Evolutionary conservation across 257 asterid genomes (phyloP).

Genomic region (Petunia axillaris): DNA sequence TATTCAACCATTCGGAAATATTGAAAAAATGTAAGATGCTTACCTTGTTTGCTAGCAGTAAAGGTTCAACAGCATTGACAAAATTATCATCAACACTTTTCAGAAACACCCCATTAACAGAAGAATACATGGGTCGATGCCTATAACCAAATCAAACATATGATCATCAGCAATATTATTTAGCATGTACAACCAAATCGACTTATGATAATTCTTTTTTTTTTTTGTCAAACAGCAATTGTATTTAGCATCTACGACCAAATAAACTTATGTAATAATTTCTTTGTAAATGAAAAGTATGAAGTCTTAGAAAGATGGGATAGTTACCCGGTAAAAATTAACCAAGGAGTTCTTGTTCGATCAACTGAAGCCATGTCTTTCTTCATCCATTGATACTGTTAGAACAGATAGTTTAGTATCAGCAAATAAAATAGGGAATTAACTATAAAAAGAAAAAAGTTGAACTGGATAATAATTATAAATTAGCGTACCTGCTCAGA

Average conservation of each 20-base stretch:
- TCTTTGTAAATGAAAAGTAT: too few relatives aligned
- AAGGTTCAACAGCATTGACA: conserved; percentile 73
- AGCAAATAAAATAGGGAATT: neutral
- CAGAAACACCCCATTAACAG: conserved; percentile 33
- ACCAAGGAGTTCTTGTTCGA: conserved; percentile 83
- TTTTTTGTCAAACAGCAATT: too few relatives aligned
- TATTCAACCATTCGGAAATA: too few relatives aligned
- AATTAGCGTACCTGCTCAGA: conserved; percentile 56
- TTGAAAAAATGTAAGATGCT: neutral
- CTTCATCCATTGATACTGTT: conserved; percentile 76
- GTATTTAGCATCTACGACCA: too few relatives aligned
- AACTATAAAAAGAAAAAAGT: neutral
- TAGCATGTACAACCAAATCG: neutral
- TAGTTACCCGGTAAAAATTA: conserved; percentile 79
- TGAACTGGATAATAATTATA: neutral
- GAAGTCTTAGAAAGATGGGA: too few relatives aligned
- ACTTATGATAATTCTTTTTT: neutral
- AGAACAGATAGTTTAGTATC: neutral
- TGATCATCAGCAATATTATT: neutral
- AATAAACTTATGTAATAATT: too few relatives aligned
- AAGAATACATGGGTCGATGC: conserved; percentile 89
- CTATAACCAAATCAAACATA: conserved; percentile 37
- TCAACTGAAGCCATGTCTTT: conserved; percentile 69
- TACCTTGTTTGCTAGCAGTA: conserved; percentile 65
- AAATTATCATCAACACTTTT: conserved; percentile 56